Base-by-base conservation (phyloP, 306 rosid species). In the Casuarina cunninghamiana region DNA sequence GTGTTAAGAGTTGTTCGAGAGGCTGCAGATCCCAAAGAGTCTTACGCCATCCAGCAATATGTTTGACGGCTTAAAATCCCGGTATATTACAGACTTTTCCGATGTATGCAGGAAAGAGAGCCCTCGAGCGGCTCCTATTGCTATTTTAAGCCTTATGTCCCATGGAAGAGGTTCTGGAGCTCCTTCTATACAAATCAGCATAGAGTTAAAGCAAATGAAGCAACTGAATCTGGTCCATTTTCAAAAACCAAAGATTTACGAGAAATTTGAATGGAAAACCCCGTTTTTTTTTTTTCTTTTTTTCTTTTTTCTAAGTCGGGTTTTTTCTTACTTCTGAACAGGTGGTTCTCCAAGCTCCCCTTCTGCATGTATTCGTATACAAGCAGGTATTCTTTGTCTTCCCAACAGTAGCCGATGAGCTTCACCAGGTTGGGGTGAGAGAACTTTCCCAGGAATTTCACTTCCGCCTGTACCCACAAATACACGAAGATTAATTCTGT, bases 281-380 rank as follows among this genome's bases (percentile, higher is more conserved):
- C 44, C 19, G 5, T 4, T 5, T 0, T 32, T 13, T 35, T 35
- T 8, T 2, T 35, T 32, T 10, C 1, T n/a, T 11, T 10, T 60
- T 32, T 16, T 9, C 19, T 5, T 55, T 9, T 3, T 58, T 26
- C 15, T 0, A 10, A 26, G 43, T 11, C 10, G 10, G 2, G 35
- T 32, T 39, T 6, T 6, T 41, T 21, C 86, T 7, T 86, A 92
- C 99, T 91, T 80, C 88, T 81, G 62, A 96, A 96, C n/a, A 96
- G 88, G 85, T 96, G 98, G 68, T 76, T 90, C 65, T 96, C 99
- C 80, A 93, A 80, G 80, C 99, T 96, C 1, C 99, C 99, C 77
- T 82, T 96, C 26, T 71, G 90, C 96, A 90, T 84, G 73, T 85
- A 84, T 53, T 96, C 94, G 17, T 93, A 96, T 0, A 93, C 94